A percentile compares a stretch with the other conserved stretches of the same genome.
Conservation (phyloP, 2,329 filamentous ascomycete species). For the Venturia carpophila region DNA sequence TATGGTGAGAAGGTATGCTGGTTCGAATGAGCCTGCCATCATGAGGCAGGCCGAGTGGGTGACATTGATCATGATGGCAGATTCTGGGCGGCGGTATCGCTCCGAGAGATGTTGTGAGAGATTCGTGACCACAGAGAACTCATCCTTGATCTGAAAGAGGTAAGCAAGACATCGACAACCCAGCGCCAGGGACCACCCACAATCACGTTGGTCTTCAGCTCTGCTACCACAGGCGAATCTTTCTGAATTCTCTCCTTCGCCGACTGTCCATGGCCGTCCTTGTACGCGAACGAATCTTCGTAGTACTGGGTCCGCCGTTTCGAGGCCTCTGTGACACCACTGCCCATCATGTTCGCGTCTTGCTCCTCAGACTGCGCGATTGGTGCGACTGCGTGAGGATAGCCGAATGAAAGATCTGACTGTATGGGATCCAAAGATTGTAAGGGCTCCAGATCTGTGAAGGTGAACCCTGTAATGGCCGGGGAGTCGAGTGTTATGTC, state of each 20-base stretch:
- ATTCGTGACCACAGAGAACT: conserved; percentile 65
- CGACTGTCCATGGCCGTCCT: conserved; percentile 22
- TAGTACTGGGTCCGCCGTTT: conserved; percentile 24
- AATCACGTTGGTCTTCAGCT: conserved; percentile 45
- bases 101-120: conserved; percentile 65
- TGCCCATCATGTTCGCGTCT: conserved; percentile 5
- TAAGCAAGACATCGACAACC: conserved; percentile 10
- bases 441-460: conserved; percentile 7
- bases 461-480: conserved; percentile 8
- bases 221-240: conserved; percentile 41
- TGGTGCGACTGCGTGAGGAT: background rate
- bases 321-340: background rate
- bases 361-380: background rate
- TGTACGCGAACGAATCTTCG: conserved; percentile 30
- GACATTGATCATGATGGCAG: conserved; percentile 67
- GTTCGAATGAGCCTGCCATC: conserved; percentile 66
- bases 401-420: background rate
- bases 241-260: conserved; percentile 36
- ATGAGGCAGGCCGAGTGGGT: conserved; percentile 67
- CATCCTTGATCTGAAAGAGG: conserved; percentile 58
- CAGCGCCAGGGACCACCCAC: conserved; percentile 32
- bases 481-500: conserved; percentile 6
- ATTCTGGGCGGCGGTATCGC: conserved; percentile 66
- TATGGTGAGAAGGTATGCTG: conserved; percentile 71
- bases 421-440: background rate